phyloP scores from a whole-genome alignment of 306 rosid species.

The Gastrolobium villosum region DNA sequence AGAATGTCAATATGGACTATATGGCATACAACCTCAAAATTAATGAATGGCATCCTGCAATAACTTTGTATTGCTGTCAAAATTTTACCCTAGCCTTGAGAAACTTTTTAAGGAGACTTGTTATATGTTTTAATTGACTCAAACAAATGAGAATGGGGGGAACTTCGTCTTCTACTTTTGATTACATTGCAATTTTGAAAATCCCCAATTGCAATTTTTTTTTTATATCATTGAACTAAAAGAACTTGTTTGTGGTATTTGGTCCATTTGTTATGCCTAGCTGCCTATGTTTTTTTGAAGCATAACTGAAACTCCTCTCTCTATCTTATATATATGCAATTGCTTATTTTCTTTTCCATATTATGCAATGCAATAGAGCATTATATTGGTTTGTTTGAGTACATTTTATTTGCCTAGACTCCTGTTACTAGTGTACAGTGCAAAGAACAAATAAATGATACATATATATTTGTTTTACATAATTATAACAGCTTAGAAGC shows the following conservation, averaged over 20 bases:
- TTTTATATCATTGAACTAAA: not conserved
- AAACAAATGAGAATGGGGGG: not conserved
- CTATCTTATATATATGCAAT: not conserved
- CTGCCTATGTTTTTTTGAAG: not conserved
- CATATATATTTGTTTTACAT: not conserved
- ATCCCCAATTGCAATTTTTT: not conserved
- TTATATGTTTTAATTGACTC: not conserved
- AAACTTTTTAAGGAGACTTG: not conserved
- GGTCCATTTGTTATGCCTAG: not conserved
- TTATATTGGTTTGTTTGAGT: not conserved
- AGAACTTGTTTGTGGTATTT: not conserved
- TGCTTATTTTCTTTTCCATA: slow-evolving; percentile 33
- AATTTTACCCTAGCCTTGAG: no score
- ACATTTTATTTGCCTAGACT: not conserved
- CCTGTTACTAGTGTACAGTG: not conserved
- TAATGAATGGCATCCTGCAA: no score
- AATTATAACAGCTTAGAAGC: not conserved
- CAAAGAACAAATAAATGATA: not conserved
- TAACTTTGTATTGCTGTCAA: no score
- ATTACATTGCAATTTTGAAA: not conserved
- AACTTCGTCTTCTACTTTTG: not conserved
- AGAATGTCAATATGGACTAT: no score
- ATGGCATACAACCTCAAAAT: no score
- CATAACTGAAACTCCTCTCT: not conserved
- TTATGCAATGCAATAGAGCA: slow-evolving; percentile 58